Evolutionary conservation across 805 yeast genomes (phyloP), one percentile per base, ranked within the genome.

Genomic region (Saturnispora ahearnii): DNA sequence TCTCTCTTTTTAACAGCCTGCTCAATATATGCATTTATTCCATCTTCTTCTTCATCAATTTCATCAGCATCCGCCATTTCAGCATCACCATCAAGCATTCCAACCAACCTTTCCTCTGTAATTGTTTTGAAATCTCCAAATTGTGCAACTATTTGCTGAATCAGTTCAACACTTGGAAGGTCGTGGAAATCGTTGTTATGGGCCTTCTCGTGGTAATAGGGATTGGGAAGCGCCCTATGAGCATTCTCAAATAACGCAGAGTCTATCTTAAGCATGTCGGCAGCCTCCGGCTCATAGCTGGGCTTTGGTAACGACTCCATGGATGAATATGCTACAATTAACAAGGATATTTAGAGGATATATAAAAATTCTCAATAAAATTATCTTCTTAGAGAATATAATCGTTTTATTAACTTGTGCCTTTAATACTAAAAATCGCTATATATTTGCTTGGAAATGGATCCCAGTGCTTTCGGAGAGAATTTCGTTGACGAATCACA

Each of bases 31-130:
- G 26, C 36, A 3, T 41, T 48, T 9, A 55, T 29, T 61, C 57
- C 43, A 52, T 56, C 28, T 54, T 42, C 60, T 51, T 46, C 51
- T 13, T 48, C 52, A 22, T 48, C 55, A 11, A 24, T 53, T 21
- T 40, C 55, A 4, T 43, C 56, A 4, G 44, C 52, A 18, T 48
- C 55, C 22, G 46, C 47, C 21, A 45, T 53, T 13, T 48, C 53
- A 5, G 45, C 57, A 21, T 55, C 51, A 22, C 46, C 51, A 24
- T 54, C 68, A 36, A 78, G 73, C 59, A 81, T 84, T 33, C 70
- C 62, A 15, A 57, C 46, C 3, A 84, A 62, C 13, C 70, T 65
- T 5, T 73, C 78, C 60, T 84, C 90, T 3, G 84, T 74, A 3
- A 84, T 61, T 44, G 75, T 68, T 24, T 74, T 61, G 54, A 84